phyloP scores from a whole-genome alignment of 2,329 filamentous ascomycete genomes.

The Cephalotrichum gorgonifer region DNA sequence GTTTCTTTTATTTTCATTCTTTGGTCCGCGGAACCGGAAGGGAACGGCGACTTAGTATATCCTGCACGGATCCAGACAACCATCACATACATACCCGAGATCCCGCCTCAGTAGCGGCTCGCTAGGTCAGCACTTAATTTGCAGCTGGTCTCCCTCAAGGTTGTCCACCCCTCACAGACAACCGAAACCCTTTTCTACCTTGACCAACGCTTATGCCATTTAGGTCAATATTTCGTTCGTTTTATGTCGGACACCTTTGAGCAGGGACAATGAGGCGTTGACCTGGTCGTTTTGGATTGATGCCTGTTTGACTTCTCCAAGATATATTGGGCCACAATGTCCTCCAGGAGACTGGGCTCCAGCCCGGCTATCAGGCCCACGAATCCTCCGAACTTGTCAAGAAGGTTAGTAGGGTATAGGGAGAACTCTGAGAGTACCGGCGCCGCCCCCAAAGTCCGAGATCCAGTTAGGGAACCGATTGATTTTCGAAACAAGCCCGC shows the following conservation, averaged over 20 bases:
- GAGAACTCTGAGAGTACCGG: background rate
- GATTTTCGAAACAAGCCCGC: slow-evolving; percentile 14
- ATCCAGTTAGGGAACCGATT: background rate
- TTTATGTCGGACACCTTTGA: background rate
- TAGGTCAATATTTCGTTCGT: background rate
- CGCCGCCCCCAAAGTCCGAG: background rate
- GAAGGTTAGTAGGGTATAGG: slow-evolving; percentile 1
- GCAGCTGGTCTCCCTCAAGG: background rate
- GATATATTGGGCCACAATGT: slow-evolving; percentile 1
- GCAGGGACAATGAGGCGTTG: background rate
- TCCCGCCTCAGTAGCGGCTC: background rate
- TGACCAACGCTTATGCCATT: background rate
- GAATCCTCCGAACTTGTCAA: background rate
- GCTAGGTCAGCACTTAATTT: background rate
- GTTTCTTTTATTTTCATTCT: background rate
- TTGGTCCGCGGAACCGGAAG: background rate
- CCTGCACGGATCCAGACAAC: background rate
- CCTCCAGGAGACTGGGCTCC: background rate
- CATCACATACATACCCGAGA: background rate
- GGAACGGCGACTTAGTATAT: slow-evolving; percentile 2
- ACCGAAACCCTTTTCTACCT: background rate
- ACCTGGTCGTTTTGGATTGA: background rate
- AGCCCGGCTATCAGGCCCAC: background rate
- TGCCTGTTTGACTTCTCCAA: background rate
- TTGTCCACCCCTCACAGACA: background rate